Base-by-base conservation (phyloP, 805 yeast species). In the Ogataea ramenticola region DNA sequence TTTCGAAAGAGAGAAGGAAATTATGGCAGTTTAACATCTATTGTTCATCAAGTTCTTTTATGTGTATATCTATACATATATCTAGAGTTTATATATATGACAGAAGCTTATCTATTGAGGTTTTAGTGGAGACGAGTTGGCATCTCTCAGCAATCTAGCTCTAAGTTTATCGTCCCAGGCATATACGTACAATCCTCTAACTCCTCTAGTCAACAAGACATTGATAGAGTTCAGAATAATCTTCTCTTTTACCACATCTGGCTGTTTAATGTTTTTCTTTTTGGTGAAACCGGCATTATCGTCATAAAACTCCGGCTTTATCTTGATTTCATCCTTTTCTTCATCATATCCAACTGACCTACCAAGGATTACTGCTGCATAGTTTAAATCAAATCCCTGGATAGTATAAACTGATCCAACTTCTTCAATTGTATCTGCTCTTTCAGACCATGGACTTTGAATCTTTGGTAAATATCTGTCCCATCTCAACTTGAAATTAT, bases 321-420 rank as follows among this genome's bases (percentile, higher is more conserved):
- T 47, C 21, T 49, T 55, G 16, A 71, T 54, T 4, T 56, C 51
- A 39, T 70, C 73, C 3, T 50, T 65, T 1, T 21, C 51, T 3
- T 49, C 35, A 48, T 71, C 75, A 39, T 67, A 69, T 1, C 64
- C 68, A 9, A 71, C 56, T 6, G 71, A 65, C 42, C 71, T 59
- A 2, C 76, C 76, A 14, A 71, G 43, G 3, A 71, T 71, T 0
- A 71, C 71, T 37, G 71, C 75, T 2, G 74, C 73, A 49, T 67
- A 71, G 48, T 70, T 70, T 44, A 71, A 50, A 51, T 71, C 76
- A 49, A 71, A 71, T 1, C 76, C 76, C 53, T 71, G 76, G 19
- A 71, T 57, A 0, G 76, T 71, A 43, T 71, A 71, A 3, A 71
- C 75, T 19, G 73, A 67, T 0, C 76, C 76, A 35, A 70, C 74